Base-by-base conservation (phyloP, 306 rosid species). In the Cucumis hystrix region DNA sequence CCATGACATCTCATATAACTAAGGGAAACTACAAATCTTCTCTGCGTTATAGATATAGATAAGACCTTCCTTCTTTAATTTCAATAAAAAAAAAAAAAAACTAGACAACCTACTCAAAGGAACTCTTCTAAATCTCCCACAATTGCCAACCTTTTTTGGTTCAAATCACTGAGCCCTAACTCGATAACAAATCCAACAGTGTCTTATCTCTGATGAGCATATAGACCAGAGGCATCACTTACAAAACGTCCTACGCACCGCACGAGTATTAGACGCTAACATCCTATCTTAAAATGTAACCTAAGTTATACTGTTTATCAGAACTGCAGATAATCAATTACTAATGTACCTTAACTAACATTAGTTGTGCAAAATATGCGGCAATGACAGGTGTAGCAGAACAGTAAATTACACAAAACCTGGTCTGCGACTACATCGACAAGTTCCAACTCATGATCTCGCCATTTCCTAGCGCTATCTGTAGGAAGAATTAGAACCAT, bases 341-440 rank as follows among this genome's bases (percentile, higher is more conserved):
- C 21, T 45, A 6, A 45, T 69, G 10, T 41, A 52, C 41, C 33
- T 33, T 30, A 40, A 67, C n/a, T 45, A 69, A 69, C 75, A 21
- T 23, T 21, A 73, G 41, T 33, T 52, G 11, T 30, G 63, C n/a
- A 33, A 51, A 52, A 75, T 7, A 75, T 75, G 77, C 13, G 20
- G 63, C 51, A 56, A 12, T 20, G 45, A 75, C 10, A 75, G 21
- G 39, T 62, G 55, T 43, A 45, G 58, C 55, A 68, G 68, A 79
- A 25, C 81, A 83, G 76, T 49, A 64, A 77, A 77, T 73, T 25
- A 73, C 28, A 58, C 55, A 64, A 23, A 54, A 92, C 98, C 96
- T 95, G 98, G 82, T 95, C 97, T 6, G 98, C 97, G 68, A 95
- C 97, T 64, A 95, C 97, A 68, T 95, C 90, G 56, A 92, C 93